Evolutionary conservation across 305 asterid genomes (phyloP), one percentile per base, ranked within the genome.

Genomic region (Ilex paraguariensis): DNA sequence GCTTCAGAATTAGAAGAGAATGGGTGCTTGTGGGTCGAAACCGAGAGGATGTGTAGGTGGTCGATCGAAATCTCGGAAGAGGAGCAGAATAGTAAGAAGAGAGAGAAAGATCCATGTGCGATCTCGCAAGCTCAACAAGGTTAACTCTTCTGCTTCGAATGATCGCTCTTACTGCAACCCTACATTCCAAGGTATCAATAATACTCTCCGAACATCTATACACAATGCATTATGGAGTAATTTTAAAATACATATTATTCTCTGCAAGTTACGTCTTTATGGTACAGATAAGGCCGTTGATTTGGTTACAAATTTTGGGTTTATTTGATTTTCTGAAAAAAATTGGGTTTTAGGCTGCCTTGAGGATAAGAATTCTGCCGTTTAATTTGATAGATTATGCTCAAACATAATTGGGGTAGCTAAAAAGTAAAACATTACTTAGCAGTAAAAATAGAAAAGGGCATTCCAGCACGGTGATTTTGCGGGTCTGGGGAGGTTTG

Each of bases 21-120:
- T 92, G 98, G 98, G 98, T 8, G 76, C 63, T 0, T 92, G 97
- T 66, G 95, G 73, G 75, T 92, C 98, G 59, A 85, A 77, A 70
- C 94, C 97, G 11, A 72, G 71, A 53, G 87, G 84, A 12, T 85
- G 96, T 70, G 81, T 76, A 66, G 77, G 64, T 30, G 75, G 76
- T 55, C 70, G 74, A 75, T 52, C 79, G 85, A 78, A 76, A 31
- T 62, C 76, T 68, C 73, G 68, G 75, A 81, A 70, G 67, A 75
- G 66, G 66, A 79, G 63, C 49, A 76, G 81, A n/a, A 63, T 59
- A 40, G 74, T 2, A 21, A 21, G 86, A 71, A 75, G 87, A 56
- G 65, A 56, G 53, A 75, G 79, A 28, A 84, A 76, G 32, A 61
- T 76, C 33, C 87, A 82, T 65, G 76, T 82, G 63, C 69, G 77